Base-by-base conservation (phyloP, 2,329 filamentous ascomycete species). In the Annulohypoxylon truncatum region DNA sequence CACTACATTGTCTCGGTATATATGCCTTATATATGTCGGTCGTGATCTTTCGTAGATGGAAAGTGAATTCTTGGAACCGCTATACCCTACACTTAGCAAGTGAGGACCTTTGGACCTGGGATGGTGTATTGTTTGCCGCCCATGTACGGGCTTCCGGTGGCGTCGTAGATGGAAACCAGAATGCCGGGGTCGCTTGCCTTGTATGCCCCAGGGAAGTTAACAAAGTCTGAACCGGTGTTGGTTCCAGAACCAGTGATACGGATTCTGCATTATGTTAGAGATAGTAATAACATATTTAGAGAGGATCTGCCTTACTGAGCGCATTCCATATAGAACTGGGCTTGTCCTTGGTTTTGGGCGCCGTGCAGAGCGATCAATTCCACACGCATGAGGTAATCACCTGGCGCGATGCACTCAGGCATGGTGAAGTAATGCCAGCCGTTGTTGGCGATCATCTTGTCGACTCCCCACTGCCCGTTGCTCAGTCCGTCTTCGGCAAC, bases 391-490 rank as follows among this genome's bases (percentile, higher is more conserved):
- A 82, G 78, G 72, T 82, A 82, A 50, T 82, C 74, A 50, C 80
- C 80, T 0, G 78, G 74, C 2, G 79, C 78, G 6, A 81, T 66
- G 68, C 78, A 79, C 20, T 72, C 59, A 4, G 80, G 80, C 71
- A 82, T 76, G 57, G 73, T 74, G 71, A 82, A 81, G 68, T 79
- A 77, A 70, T 82, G 78, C 72, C 80, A 81, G 59, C 83, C 82
- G 22, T 77, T 63, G 73, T 81, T 81, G 44, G 75, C 66, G 69
- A 84, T 83, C 78, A 85, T 79, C 66, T 80, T 77, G 74, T 85
- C 83, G 40, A 85, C 82, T 26, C 79, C 83, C 83, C 83, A 85
- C 58, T 77, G 76, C 24, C 79, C 78, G 60, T 72, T 76, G 40
- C 73, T 69, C 8, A 75, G 64, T 2, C 70, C 69, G 59, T 81